These are phyloP conservation scores for Teratosphaeriaceae sp. DNA, from an alignment of 2,329 filamentous ascomycete species.

Conservation along the genomic window DNA sequence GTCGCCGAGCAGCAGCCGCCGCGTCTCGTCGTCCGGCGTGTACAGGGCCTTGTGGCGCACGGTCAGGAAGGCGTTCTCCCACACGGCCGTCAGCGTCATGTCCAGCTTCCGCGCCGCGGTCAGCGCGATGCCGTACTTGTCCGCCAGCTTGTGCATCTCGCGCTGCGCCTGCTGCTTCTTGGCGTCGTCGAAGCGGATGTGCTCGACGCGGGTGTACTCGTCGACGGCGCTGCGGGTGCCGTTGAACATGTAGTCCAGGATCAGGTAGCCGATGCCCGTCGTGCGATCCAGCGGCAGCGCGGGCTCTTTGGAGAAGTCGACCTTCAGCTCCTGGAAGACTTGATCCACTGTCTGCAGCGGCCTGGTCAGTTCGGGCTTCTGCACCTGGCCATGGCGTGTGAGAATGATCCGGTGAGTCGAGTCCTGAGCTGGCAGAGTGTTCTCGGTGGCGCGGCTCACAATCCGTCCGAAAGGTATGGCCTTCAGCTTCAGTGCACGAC, in stretches of 20 bases:
- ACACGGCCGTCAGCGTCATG: conserved; percentile 4
- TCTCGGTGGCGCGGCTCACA: conserved; percentile 8
- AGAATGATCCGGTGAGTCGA: conserved; percentile 6
- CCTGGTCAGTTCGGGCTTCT: conserved; percentile 9
- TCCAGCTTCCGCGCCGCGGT: conserved; percentile 3
- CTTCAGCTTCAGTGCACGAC: conserved; percentile 7
- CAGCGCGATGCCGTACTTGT: conserved; percentile 1
- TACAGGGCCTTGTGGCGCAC: conserved; percentile 7
- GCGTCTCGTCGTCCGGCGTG: conserved; percentile 6
- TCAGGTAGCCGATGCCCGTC: conserved; percentile 11
- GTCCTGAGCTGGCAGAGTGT: conserved; percentile 7
- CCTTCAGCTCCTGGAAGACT: conserved; percentile 13
- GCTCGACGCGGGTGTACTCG: conserved; percentile 8
- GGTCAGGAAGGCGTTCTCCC: conserved; percentile 9
- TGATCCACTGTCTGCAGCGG: conserved; percentile 8
- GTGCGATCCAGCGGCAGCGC: conserved; percentile 7
- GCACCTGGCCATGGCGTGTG: conserved; percentile 4
- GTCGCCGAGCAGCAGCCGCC: conserved; percentile 8
- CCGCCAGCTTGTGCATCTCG: conserved; percentile 4
- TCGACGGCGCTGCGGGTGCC: conserved; percentile 12
- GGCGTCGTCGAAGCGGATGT: conserved; percentile 4
- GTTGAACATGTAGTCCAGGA: conserved; percentile 18
- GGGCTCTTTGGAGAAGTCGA: conserved; percentile 7
- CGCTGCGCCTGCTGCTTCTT: neutral
- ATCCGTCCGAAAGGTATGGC: conserved; percentile 15